A percentile compares a stretch with the other conserved stretches of the same genome.
phyloP scores from a whole-genome alignment of 225 moss, liverwort and hornwort genomes.

The Marchantia paleacea region DNA sequence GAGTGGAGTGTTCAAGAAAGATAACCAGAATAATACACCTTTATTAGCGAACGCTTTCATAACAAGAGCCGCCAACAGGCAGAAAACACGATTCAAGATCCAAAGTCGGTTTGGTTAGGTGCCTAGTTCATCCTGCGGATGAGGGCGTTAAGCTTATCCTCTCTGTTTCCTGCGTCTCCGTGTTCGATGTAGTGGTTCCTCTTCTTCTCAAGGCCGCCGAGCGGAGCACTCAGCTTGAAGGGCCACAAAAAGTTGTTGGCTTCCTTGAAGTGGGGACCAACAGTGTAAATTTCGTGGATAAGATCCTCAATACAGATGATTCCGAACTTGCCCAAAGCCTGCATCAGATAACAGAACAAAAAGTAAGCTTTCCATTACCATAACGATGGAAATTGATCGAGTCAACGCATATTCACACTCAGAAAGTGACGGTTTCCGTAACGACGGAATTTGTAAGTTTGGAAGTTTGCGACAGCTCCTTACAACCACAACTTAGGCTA shows the following conservation, averaged over 20 bases:
- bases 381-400: too few relatives aligned
- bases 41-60: slow-evolving; percentile 18
- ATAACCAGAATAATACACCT: slow-evolving; percentile 3
- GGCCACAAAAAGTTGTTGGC: slow-evolving; percentile 61
- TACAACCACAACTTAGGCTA: too few relatives aligned
- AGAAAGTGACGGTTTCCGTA: too few relatives aligned
- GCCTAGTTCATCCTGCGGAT: slow-evolving; percentile 48
- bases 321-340: slow-evolving; percentile 45
- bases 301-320: slow-evolving; percentile 54
- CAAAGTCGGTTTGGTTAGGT: neutral
- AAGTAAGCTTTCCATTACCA: too few relatives aligned
- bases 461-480: too few relatives aligned
- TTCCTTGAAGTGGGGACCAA: slow-evolving; percentile 48
- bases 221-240: slow-evolving; percentile 50
- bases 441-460: too few relatives aligned
- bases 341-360: neutral
- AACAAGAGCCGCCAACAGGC: slow-evolving; percentile 20
- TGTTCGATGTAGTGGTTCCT: slow-evolving; percentile 45
- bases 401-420: too few relatives aligned
- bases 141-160: slow-evolving; percentile 43
- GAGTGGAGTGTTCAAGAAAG: neutral
- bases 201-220: slow-evolving; percentile 50
- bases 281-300: slow-evolving; percentile 52
- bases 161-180: slow-evolving; percentile 50
- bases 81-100: slow-evolving; percentile 2